Base-by-base conservation (phyloP, 2,329 filamentous ascomycete species). In the Exophiala mesophila region DNA sequence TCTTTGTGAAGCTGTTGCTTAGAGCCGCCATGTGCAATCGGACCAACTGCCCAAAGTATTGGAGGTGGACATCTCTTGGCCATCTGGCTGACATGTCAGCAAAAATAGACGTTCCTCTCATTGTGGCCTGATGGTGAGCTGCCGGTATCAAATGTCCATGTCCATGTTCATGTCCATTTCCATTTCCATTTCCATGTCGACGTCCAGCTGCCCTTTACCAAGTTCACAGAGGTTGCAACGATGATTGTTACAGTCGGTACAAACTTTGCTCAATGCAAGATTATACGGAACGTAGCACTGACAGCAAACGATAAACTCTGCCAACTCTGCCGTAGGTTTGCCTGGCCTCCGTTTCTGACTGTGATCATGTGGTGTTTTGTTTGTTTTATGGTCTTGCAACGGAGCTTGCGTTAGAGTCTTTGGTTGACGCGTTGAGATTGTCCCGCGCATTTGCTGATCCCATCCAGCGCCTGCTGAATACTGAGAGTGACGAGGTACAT, bases 281-380 rank as follows among this genome's bases (percentile, higher is more conserved):
- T 4, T 16, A 13, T 33, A 33, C 2, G 26, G 13, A n/a, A 10
- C 7, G 4, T 20, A 16, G 30, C 47, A 50, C 5, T 45, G 41
- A 35, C 47, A 50, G 34, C 47, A 50, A 36, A 31, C 30, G 28
- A 45, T 10, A 20, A 21, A 5, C n/a, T 31, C 20, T 7, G 36
- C 36, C 12, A 15, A 18, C 9, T n/a, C 7, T 36, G 33, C 15
- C 21, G 5, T 5, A 17, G 34, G 8, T 8, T 28, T 8, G n/a
- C 8, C 24, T 28, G 8, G 24, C 8, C 24, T n/a, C 8, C 24
- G 24, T n/a, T n/a, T 8, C 13, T 12, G 5, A 6, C 7, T 12
- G n/a, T 16, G 29, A 5, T 5, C 17, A 5, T 12, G n/a, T 13
- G 13, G 29, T 13, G n/a, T 6, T 31, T 31, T 5, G 5, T 12